phyloP scores from a whole-genome alignment of 2,329 filamentous ascomycete species.

The Aureobasidium sp. region DNA sequence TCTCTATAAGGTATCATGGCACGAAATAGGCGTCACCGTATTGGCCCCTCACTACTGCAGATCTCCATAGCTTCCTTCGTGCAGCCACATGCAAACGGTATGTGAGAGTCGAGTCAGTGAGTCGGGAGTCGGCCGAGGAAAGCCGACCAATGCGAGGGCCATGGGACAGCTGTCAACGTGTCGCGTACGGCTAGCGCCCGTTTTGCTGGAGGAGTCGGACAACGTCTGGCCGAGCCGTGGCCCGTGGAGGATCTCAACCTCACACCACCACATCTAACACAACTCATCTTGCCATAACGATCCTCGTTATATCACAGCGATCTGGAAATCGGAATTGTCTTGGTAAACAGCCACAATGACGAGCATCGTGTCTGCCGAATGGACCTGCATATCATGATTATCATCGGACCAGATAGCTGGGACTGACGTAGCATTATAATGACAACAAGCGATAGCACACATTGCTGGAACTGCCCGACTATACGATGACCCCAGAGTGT shows the following conservation, averaged over 20 bases:
- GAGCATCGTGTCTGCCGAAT: background rate
- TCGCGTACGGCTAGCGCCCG: background rate
- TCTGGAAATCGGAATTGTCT: background rate
- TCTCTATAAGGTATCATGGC: background rate
- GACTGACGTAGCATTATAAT: background rate
- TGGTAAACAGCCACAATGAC: background rate
- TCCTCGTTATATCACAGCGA: background rate
- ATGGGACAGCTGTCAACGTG: background rate
- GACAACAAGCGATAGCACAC: too few relatives aligned
- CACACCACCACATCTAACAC: background rate
- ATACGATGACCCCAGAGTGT: background rate
- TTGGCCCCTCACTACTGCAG: background rate
- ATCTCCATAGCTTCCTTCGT: background rate
- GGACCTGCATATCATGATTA: background rate
- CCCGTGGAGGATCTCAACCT: background rate
- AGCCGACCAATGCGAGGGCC: background rate
- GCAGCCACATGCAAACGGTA: background rate
- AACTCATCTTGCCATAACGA: background rate
- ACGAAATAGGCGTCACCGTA: background rate
- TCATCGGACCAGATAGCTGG: background rate
- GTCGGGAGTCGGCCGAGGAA: background rate
- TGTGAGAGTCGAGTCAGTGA: too few relatives aligned
- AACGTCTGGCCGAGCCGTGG: background rate
- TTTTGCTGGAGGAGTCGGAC: background rate
- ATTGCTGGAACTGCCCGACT: too few relatives aligned